Evolutionary conservation across 768 basidiomycete species (phyloP), one percentile per base, ranked within the genome.

Genomic region (Coprinopsis marcescibilis): DNA sequence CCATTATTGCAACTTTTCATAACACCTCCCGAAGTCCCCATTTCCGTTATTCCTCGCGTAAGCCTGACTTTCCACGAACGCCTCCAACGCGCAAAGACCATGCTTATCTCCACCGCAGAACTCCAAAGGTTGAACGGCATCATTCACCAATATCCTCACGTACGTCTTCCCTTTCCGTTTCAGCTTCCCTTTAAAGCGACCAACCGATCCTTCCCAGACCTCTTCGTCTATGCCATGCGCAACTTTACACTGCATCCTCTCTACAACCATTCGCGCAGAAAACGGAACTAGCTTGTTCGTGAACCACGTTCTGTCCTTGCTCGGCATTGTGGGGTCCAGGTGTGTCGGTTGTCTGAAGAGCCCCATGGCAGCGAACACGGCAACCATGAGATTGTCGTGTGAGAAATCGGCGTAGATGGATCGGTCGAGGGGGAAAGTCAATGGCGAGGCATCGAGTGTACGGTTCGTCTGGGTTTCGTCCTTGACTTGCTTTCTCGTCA

Each of bases 381-480:
- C 81, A 32, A 87, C 68, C 78, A 94, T 87, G 57, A 85, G 71
- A 60, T 91, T 89, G 59, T 92, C 89, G 59, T 93, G 89, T 6
- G 85, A 79, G 61, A 93, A 91, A 64, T 93, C 89, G 17, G 76
- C 80, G 55, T 86, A 89, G 36, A 89, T 57, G 4, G 69, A 67
- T 49, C 77, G 75, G 49, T 80, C 56, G 11, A 87, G 71, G 0
- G 89, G 89, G 67, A 93, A 93, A 0, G 85, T 89, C 11, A 55
- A 54, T 0, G 79, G 77, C 3, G 74, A 71, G 0, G 67, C 55
- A 57, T 85, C 81, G 23, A 93, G 72, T 0, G 89, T 91, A 8
- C 62, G 63, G 62, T 92, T 92, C 2, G 85, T 87, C 55, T 85
- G 83, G 0, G 88, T 90, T 51, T 73, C 57, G 61, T 90, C 88